phyloP scores from a whole-genome alignment of 139 green algal species.

The Marvania coccoides region DNA sequence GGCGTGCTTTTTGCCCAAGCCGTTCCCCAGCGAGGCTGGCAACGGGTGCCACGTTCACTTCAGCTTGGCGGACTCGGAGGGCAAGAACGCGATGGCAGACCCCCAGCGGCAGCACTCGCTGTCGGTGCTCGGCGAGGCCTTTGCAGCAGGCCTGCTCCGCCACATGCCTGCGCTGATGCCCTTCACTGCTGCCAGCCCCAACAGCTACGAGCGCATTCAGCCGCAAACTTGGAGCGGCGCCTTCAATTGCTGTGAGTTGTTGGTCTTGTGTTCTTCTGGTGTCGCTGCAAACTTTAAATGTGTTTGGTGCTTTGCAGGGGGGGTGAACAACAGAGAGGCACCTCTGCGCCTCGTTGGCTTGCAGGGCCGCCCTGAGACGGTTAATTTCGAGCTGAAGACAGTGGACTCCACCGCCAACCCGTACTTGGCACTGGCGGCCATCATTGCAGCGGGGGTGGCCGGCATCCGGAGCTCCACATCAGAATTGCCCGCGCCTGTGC shows the following conservation, averaged over 20 bases:
- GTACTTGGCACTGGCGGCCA: conserved; percentile 44
- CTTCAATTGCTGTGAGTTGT: conserved; percentile 30
- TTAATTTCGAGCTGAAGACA: conserved; percentile 46
- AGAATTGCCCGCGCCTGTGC: conserved; percentile 19
- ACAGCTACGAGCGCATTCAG: conserved; percentile 34
- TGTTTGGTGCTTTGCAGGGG: too few species aligned
- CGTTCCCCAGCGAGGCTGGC: conserved; percentile 15
- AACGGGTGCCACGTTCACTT: conserved; percentile 54
- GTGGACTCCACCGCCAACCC: conserved; percentile 56
- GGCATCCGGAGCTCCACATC: conserved; percentile 12
- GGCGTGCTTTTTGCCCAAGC: conserved; percentile 53
- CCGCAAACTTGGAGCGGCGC: conserved; percentile 46
- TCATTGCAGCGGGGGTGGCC: conserved; percentile 46
- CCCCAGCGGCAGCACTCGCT: background rate
- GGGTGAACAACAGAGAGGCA: conserved; percentile 44
- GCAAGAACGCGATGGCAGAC: background rate
- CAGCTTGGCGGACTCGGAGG: conserved; percentile 36
- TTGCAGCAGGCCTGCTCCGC: conserved; percentile 48
- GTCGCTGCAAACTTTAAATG: too few species aligned
- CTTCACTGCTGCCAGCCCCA: conserved; percentile 39
- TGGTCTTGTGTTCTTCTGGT: too few species aligned
- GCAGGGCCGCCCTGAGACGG: background rate
- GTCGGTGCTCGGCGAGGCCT: conserved; percentile 9
- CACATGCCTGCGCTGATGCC: conserved; percentile 45
- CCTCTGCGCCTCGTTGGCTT: conserved; percentile 25